Percentiles rank a stretch among this genome's conserved stretches.
Evolutionary conservation across 306 rosid genomes (phyloP).

Genomic region (Malus orientalis): DNA sequence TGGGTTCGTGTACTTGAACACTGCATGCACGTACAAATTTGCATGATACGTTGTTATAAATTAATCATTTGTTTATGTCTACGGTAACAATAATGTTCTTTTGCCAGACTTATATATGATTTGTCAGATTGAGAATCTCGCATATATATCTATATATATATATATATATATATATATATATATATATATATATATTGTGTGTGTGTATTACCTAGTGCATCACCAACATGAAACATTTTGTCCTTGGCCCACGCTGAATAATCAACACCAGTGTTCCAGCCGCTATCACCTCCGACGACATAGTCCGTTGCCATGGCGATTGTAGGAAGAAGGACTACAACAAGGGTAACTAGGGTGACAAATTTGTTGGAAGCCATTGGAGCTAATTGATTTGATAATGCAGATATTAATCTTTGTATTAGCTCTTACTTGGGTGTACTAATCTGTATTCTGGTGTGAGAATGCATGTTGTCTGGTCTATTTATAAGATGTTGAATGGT

Average conservation of each 20-base stretch:
- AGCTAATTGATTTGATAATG: not conserved
- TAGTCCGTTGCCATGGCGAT: not conserved
- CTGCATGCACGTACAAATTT: not conserved
- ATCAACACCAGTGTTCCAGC: slow-evolving; percentile 6
- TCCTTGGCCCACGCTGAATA: slow-evolving; percentile 17
- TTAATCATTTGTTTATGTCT: not conserved
- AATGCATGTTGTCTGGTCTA: not conserved
- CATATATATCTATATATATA: no score
- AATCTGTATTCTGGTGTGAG: not conserved
- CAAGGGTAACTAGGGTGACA: not conserved
- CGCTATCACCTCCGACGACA: slow-evolving; percentile 8
- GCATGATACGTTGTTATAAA: not conserved
- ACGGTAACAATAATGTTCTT: no score
- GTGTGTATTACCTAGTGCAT: slow-evolving; percentile 7
- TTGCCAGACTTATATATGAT: no score
- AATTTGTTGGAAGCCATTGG: not conserved
- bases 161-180: no score
- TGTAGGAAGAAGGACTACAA: slow-evolving; percentile 4
- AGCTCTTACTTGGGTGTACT: not conserved
- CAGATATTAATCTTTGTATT: not conserved
- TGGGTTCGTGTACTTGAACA: slow-evolving; percentile 5
- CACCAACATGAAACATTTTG: slow-evolving; percentile 19
- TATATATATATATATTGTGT: no score
- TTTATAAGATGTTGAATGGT: not conserved
- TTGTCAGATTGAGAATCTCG: no score